Evolutionary conservation across 2,329 filamentous ascomycete genomes (phyloP), one percentile per base, ranked within the genome.

Genomic region (Pseudogymnoascus sp.): DNA sequence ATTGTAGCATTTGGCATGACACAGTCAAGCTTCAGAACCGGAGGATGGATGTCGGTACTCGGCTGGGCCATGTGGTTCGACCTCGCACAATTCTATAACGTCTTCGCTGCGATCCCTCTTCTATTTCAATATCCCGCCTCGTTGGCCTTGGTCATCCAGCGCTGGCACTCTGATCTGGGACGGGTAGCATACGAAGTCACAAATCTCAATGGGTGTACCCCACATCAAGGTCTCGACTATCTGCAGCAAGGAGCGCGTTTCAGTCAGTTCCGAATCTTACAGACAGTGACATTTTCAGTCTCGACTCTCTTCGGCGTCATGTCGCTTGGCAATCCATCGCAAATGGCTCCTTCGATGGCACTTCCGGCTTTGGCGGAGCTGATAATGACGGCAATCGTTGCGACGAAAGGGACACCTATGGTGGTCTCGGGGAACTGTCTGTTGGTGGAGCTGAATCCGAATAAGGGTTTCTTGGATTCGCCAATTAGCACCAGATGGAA

Each of bases 51-150:
- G 42, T 29, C 42, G 2, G 42, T 48, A 29, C 42, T 48, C 6
- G 42, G 42, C 42, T 48, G 42, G 42, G 42, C 42, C 13, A 48
- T 48, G 42, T 48, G 42, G 42, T 48, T 48, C 21, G 42, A 48
- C 25, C 42, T 48, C 25, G n/a, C 42, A 5, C 42, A 48, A 48
- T 48, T 48, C 25, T 48, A 48, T 8, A n/a, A 2, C 7, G 42
- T 48, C 25, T 48, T 48, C 42, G 42, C 42, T 1, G 42, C 25
- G 25, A 13, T 29, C 13, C 42, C 42, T n/a, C 25, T 48, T 25
- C 27, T 48, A 12, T 48, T 48, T 6, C 42, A 48, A 48, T 48
- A 48, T 29, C 42, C 42, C 25, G 42, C 42, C 25, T 48, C 42
- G 5, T 25, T 48, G 13, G 42, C 42, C 25, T 7, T 48, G 13